Evolutionary conservation across 2,329 filamentous ascomycete species (phyloP).

Genomic region (Microcera coccophila): DNA sequence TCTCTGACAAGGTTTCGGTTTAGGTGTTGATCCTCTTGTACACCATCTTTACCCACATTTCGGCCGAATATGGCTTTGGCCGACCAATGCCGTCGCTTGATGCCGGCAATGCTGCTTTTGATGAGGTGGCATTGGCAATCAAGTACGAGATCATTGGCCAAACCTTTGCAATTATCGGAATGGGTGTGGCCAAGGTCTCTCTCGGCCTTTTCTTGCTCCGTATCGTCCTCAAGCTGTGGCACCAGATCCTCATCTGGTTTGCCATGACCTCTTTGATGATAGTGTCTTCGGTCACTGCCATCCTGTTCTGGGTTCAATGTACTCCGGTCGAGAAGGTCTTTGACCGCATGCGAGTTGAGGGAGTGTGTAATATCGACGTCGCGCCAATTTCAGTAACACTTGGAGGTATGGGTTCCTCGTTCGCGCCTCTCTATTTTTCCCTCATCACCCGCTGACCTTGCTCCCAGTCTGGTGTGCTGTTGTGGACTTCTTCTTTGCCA

Average conservation of each 20-base stretch:
- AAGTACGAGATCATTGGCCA: slow-evolving; percentile 33
- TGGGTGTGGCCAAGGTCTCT: slow-evolving; percentile 37
- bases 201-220: slow-evolving; percentile 38
- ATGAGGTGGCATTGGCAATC: slow-evolving; percentile 23
- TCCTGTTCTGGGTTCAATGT: slow-evolving; percentile 18
- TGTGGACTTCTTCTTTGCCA: slow-evolving; percentile 37
- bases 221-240: slow-evolving; percentile 32
- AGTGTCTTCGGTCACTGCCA: slow-evolving; percentile 14
- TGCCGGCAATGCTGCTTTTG: slow-evolving; percentile 18
- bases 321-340: slow-evolving; percentile 18
- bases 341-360: slow-evolving; percentile 14
- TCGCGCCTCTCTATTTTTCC: background rate
- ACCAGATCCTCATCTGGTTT: slow-evolving; percentile 35
- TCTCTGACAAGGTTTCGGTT: too few relatives aligned
- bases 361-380: slow-evolving; percentile 15
- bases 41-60: slow-evolving; percentile 30
- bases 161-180: slow-evolving; percentile 37
- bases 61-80: slow-evolving; percentile 34
- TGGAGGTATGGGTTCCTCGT: slow-evolving; percentile 13
- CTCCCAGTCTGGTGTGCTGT: slow-evolving; percentile 20
- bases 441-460: too few relatives aligned
- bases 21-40: slow-evolving; percentile 33
- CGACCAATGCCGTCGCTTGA: too few relatives aligned
- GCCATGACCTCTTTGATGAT: slow-evolving; percentile 22
- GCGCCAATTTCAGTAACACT: slow-evolving; percentile 18